phyloP scores from a whole-genome alignment of 768 basidiomycete genomes.

The Leccinum boreale region DNA sequence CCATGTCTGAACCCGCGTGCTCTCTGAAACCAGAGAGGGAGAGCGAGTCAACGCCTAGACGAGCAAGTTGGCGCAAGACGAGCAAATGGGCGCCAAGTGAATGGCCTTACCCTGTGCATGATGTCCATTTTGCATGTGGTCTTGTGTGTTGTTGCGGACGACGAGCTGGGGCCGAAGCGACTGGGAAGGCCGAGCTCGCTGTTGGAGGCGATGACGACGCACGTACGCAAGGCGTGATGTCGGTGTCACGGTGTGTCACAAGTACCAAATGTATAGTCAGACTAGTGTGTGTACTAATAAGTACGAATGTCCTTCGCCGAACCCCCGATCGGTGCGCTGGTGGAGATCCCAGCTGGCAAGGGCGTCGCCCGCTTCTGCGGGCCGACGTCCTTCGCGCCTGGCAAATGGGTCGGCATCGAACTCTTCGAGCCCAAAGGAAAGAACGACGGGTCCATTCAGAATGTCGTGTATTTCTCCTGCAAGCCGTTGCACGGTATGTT shows the following conservation, averaged over 20 bases:
- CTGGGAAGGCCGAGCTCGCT: conserved; percentile 3
- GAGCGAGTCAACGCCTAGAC: conserved; percentile 18
- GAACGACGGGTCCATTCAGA: conserved; percentile 91
- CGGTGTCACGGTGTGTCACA: conserved; percentile 8
- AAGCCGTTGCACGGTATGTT: conserved; percentile 80
- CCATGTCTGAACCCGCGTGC: conserved; percentile 30
- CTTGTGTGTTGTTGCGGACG: not conserved
- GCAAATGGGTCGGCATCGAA: conserved; percentile 96
- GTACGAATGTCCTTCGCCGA: conserved; percentile 39
- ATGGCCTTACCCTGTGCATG: conserved; percentile 19
- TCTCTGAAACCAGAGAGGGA: conserved; percentile 16
- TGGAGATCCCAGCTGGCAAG: conserved; percentile 74
- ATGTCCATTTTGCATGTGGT: conserved; percentile 32
- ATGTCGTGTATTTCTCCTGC: conserved; percentile 79
- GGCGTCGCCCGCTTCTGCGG: conserved; percentile 89
- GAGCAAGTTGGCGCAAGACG: conserved; percentile 3
- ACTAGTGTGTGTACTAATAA: not conserved
- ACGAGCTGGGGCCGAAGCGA: conserved; percentile 3
- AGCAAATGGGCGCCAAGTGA: not conserved
- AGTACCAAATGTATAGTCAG: not conserved
- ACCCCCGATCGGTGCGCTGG: conserved; percentile 65
- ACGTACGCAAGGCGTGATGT: conserved; percentile 5
- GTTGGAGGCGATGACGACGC: conserved; percentile 6
- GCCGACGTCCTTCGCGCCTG: conserved; percentile 74
- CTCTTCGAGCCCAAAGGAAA: conserved; percentile 82